Evolutionary conservation across 805 yeast genomes (phyloP).

Genomic region (Kuraishia piskuri): DNA sequence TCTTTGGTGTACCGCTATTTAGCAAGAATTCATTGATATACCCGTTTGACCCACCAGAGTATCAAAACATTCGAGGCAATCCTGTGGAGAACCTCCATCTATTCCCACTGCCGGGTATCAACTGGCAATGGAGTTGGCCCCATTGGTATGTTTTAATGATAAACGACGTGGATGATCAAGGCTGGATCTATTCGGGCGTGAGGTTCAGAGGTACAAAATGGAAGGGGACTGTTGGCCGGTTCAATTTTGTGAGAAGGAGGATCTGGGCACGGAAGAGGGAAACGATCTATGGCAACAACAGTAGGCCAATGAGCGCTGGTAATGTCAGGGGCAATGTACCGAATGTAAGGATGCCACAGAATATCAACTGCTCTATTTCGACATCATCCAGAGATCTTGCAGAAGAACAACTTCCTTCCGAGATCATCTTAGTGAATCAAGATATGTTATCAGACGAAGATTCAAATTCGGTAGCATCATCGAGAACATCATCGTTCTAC

Average conservation of each 20-base stretch:
- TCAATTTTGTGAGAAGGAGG: slow-evolving; percentile 41
- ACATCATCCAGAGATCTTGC: neutral
- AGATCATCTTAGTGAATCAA: neutral
- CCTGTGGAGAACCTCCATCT: slow-evolving; percentile 20
- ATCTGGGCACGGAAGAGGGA: slow-evolving; percentile 40
- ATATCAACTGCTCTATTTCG: neutral
- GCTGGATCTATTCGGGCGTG: slow-evolving; percentile 42
- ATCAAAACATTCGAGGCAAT: slow-evolving; percentile 34
- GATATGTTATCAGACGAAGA: neutral
- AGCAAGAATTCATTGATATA: slow-evolving; percentile 37
- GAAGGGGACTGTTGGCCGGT: slow-evolving; percentile 42
- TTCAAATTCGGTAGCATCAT: neutral
- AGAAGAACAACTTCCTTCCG: neutral
- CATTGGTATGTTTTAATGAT: slow-evolving; percentile 46
- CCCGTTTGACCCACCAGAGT: slow-evolving; percentile 41
- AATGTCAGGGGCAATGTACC: neutral
- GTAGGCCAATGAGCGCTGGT: neutral
- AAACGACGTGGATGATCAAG: slow-evolving; percentile 49
- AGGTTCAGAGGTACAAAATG: slow-evolving; percentile 33
- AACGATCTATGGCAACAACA: slow-evolving; percentile 1
- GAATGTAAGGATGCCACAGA: neutral
- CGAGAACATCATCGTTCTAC: neutral
- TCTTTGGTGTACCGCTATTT: slow-evolving; percentile 44
- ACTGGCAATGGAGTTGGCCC: slow-evolving; percentile 51
- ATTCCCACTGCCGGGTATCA: slow-evolving; percentile 38